Percentiles rank a stretch among this genome's conserved stretches.
Conservation (phyloP, 2,329 filamentous ascomycete genomes). For the Alternaria tenuissima region DNA sequence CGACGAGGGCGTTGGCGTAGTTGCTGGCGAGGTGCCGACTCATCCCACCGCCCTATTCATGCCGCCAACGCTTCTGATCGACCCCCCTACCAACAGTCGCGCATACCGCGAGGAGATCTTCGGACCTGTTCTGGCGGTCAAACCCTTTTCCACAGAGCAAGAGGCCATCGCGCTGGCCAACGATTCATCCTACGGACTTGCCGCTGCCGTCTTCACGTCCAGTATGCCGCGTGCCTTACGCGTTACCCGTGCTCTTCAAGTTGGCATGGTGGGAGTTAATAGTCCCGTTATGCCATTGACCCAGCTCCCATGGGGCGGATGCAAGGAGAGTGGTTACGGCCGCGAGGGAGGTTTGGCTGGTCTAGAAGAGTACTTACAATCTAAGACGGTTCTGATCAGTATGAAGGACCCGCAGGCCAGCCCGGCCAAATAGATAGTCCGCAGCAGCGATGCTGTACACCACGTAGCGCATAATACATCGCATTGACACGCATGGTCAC, state of each 20-base stretch:
- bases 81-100: slow-evolving; percentile 1
- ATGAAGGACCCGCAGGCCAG: background rate
- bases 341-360: slow-evolving; percentile 1
- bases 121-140: slow-evolving; percentile 40
- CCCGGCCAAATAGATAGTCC: background rate
- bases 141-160: slow-evolving; percentile 45
- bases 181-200: slow-evolving; percentile 41
- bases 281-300: background rate
- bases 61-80: slow-evolving; percentile 6
- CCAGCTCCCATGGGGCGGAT: slow-evolving; percentile 7
- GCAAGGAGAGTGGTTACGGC: slow-evolving; percentile 6
- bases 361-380: slow-evolving; percentile 3
- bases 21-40: slow-evolving; percentile 13
- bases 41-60: slow-evolving; percentile 4
- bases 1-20: slow-evolving; percentile 23
- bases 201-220: slow-evolving; percentile 19
- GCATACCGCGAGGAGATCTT: slow-evolving; percentile 39
- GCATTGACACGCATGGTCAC: background rate
- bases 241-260: slow-evolving; percentile 28
- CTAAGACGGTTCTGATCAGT: slow-evolving; percentile 7
- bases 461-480: background rate
- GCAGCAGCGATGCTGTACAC: background rate
- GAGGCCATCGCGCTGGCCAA: slow-evolving; percentile 45
- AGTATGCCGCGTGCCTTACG: slow-evolving; percentile 24
- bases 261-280: slow-evolving; percentile 32